These are phyloP conservation scores for Tarenaya hassleriana DNA, from an alignment of 345 rosid genomes.

Conservation along the genomic window DNA sequence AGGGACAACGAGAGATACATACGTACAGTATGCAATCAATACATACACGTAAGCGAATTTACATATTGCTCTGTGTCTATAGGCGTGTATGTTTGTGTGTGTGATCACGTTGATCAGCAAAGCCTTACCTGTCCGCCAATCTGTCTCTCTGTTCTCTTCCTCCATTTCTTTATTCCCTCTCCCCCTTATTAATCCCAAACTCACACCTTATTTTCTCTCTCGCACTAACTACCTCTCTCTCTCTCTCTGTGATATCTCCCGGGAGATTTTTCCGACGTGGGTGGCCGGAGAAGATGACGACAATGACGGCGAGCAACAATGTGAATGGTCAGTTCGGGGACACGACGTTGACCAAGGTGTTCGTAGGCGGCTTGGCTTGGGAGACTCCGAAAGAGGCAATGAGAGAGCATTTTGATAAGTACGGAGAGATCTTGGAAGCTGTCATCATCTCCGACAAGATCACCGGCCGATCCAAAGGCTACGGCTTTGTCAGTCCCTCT, in stretches of 20 bases:
- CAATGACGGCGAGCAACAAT: conserved; percentile 47
- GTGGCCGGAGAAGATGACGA: conserved; percentile 26
- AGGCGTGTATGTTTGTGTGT: conserved; percentile 1
- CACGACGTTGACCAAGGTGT: conserved; percentile 89
- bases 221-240: conserved; percentile 4
- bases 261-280: not conserved
- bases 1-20: no score
- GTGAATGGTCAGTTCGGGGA: conserved; percentile 63
- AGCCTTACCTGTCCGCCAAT: conserved; percentile 41
- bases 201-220: conserved; percentile 25
- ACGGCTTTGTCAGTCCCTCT: conserved; percentile 64
- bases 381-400: conserved; percentile 83
- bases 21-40: no score
- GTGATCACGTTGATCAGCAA: conserved; percentile 43
- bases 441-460: conserved; percentile 86
- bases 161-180: conserved; percentile 29
- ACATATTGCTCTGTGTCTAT: not conserved
- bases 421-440: conserved; percentile 88
- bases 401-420: conserved; percentile 83
- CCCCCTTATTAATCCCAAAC: conserved; percentile 8
- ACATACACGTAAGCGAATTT: no score
- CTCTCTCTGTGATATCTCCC: not conserved
- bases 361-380: conserved; percentile 97
- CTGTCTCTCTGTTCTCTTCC: conserved; percentile 50
- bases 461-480: conserved; percentile 98